These are phyloP conservation scores for Epicoccum sorghinum DNA, from an alignment of 2,329 filamentous ascomycete species.

Conservation along the genomic window DNA sequence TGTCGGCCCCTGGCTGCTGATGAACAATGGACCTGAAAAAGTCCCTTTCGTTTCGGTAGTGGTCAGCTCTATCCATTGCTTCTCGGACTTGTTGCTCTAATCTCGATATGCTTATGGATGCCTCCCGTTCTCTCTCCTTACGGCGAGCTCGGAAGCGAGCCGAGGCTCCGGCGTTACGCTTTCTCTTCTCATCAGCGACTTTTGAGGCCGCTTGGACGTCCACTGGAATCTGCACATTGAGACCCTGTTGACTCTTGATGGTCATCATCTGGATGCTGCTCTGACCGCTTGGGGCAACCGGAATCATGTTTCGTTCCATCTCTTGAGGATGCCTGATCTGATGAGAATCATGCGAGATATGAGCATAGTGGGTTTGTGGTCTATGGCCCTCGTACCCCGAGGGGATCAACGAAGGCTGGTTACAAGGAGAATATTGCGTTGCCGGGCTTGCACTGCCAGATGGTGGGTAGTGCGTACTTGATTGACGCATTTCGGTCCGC, in stretches of 20 bases:
- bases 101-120: slow-evolving; percentile 70
- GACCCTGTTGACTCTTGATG: slow-evolving; percentile 57
- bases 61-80: slow-evolving; percentile 71
- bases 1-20: slow-evolving; percentile 61
- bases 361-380: slow-evolving; percentile 28
- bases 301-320: slow-evolving; percentile 49
- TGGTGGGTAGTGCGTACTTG: slow-evolving; percentile 48
- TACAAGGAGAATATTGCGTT: slow-evolving; percentile 53
- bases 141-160: slow-evolving; percentile 80
- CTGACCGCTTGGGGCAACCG: slow-evolving; percentile 54
- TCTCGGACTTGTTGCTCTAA: slow-evolving; percentile 72
- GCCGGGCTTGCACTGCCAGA: slow-evolving; percentile 53
- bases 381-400: slow-evolving; percentile 47
- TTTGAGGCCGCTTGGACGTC: slow-evolving; percentile 83
- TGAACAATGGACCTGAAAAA: slow-evolving; percentile 64
- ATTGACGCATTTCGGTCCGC: slow-evolving; percentile 34
- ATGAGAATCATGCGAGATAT: slow-evolving; percentile 8
- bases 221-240: slow-evolving; percentile 67
- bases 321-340: slow-evolving; percentile 11
- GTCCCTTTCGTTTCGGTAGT: slow-evolving; percentile 75
- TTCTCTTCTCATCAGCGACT: slow-evolving; percentile 82
- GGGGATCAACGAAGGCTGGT: slow-evolving; percentile 40
- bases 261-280: slow-evolving; percentile 62
- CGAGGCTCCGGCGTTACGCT: slow-evolving; percentile 84
- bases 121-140: slow-evolving; percentile 81